A percentile compares a stretch with the other conserved stretches of the same genome.
Evolutionary conservation across 805 yeast species (phyloP).

Genomic region (Zygoascus bituminiphila): DNA sequence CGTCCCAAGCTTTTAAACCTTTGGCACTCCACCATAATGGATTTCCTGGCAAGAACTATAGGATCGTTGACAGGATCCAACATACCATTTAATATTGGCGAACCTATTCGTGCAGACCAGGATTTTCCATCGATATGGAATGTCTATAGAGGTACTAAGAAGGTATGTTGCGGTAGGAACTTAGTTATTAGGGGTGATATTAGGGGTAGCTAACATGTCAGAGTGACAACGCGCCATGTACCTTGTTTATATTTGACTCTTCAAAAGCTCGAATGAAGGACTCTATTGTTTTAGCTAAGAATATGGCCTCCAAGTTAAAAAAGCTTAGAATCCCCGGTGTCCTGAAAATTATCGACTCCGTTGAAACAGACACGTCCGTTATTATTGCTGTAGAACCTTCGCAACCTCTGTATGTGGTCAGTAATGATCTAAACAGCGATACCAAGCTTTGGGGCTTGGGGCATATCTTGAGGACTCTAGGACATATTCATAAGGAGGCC

Average conservation of each 20-base stretch:
- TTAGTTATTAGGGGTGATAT: background rate
- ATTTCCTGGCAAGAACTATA: constrained; percentile 25
- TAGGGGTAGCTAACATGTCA: constrained; percentile 19
- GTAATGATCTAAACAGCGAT: constrained; percentile 28
- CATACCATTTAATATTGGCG: constrained; percentile 26
- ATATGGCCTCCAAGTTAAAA: constrained; percentile 41
- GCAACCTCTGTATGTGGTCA: constrained; percentile 38
- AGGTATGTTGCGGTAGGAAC: constrained; percentile 21
- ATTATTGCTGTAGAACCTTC: constrained; percentile 65
- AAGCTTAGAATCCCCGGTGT: constrained; percentile 64
- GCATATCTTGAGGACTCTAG: constrained; percentile 42
- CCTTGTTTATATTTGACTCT: constrained; percentile 59
- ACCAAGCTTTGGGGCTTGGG: constrained; percentile 47
- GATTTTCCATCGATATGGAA: constrained; percentile 47
- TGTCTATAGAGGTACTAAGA: constrained; percentile 47
- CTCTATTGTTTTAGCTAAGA: constrained; percentile 35
- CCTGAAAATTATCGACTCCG: constrained; percentile 51
- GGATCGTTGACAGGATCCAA: constrained; percentile 22
- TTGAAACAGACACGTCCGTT: constrained; percentile 49
- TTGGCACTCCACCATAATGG: constrained; percentile 25
- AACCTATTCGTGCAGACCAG: constrained; percentile 11
- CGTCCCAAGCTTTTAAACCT: too few species aligned
- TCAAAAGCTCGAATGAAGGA: constrained; percentile 30
- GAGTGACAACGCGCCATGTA: constrained; percentile 43
- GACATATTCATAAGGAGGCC: constrained; percentile 48